phyloP scores from a whole-genome alignment of 768 basidiomycete genomes.

The Rhizopogon vesiculosus region DNA sequence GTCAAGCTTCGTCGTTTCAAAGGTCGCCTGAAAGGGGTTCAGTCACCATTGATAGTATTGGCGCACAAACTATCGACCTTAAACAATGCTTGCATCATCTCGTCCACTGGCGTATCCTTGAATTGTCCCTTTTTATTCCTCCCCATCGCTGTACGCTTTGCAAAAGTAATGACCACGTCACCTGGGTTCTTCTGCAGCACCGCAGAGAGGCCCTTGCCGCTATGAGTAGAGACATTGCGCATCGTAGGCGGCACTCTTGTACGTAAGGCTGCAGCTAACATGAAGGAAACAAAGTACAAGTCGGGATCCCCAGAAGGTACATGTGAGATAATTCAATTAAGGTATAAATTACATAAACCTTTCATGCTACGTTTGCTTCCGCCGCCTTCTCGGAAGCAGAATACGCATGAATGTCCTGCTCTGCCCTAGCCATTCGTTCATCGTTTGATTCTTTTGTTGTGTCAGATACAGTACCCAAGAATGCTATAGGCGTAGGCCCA shows the following conservation, averaged over 20 bases:
- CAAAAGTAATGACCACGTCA: slow-evolving; percentile 89
- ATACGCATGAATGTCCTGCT: too few relatives aligned
- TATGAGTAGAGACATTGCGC: slow-evolving; percentile 32
- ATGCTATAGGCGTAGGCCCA: too few relatives aligned
- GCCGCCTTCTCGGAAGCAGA: too few relatives aligned
- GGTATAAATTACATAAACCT: too few relatives aligned
- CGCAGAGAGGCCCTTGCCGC: slow-evolving; percentile 37
- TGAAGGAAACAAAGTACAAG: slow-evolving; percentile 3
- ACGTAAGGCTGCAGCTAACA: slow-evolving; percentile 14
- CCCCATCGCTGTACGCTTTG: slow-evolving; percentile 86
- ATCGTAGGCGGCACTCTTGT: slow-evolving; percentile 3
- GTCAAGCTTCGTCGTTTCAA: slow-evolving; percentile 62
- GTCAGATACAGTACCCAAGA: too few relatives aligned
- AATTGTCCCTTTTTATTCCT: slow-evolving; percentile 88
- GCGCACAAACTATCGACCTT: slow-evolving; percentile 41
- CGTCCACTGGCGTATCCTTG: slow-evolving; percentile 85
- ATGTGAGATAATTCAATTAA: too few relatives aligned
- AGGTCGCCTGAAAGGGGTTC: slow-evolving; percentile 45
- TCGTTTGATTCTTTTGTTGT: too few relatives aligned
- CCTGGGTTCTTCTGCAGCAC: slow-evolving; percentile 68
- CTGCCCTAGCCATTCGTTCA: too few relatives aligned
- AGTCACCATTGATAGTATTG: neutral
- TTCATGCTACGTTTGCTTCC: too few relatives aligned
- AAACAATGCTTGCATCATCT: slow-evolving; percentile 78
- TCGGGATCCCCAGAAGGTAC: neutral